Percentiles rank a stretch among this genome's conserved stretches.
These are phyloP conservation scores for Plasmodium vinckei DNA, from an alignment of 169 alveolate species.

Conservation along the genomic window DNA sequence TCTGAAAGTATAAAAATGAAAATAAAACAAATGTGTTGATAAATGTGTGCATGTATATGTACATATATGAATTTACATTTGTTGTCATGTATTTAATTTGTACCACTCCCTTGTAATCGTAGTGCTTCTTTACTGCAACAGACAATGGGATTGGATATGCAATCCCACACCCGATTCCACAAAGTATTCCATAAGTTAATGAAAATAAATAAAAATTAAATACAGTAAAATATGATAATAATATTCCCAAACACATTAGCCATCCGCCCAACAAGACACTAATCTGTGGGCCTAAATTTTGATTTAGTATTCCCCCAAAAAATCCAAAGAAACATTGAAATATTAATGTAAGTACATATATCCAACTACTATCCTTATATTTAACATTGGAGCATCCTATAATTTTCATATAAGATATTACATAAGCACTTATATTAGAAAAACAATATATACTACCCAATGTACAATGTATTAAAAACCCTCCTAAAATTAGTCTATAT, in stretches of 20 bases:
- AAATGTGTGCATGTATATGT: not conserved
- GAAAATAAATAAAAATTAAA: slow-evolving; percentile 60
- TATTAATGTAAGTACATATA: slow-evolving; percentile 50
- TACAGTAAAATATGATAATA: slow-evolving; percentile 71
- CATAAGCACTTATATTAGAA: slow-evolving; percentile 80
- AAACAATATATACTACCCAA: slow-evolving; percentile 78
- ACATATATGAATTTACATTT: not conserved
- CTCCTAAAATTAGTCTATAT: slow-evolving; percentile 68
- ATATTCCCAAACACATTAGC: slow-evolving; percentile 70
- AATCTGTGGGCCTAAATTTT: slow-evolving; percentile 63
- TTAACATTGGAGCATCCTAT: slow-evolving; percentile 77
- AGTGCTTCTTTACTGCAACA: slow-evolving; percentile 72
- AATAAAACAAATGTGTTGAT: too few relatives aligned
- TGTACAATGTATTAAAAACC: slow-evolving; percentile 71
- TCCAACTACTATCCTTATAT: slow-evolving; percentile 75
- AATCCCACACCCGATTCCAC: slow-evolving; percentile 77
- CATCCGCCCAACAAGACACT: slow-evolving; percentile 74
- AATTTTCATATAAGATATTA: slow-evolving; percentile 81
- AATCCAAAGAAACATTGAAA: slow-evolving; percentile 73
- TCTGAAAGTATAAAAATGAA: not conserved
- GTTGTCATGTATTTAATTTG: not conserved
- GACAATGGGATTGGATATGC: slow-evolving; percentile 76
- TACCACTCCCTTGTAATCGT: slow-evolving; percentile 73
- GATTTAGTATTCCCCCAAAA: slow-evolving; percentile 73
- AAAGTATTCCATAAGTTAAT: slow-evolving; percentile 73